Evolutionary conservation across 1,139 yeast species (phyloP), one percentile per base, ranked within the genome.

Genomic region (Kodamaea sp.): DNA sequence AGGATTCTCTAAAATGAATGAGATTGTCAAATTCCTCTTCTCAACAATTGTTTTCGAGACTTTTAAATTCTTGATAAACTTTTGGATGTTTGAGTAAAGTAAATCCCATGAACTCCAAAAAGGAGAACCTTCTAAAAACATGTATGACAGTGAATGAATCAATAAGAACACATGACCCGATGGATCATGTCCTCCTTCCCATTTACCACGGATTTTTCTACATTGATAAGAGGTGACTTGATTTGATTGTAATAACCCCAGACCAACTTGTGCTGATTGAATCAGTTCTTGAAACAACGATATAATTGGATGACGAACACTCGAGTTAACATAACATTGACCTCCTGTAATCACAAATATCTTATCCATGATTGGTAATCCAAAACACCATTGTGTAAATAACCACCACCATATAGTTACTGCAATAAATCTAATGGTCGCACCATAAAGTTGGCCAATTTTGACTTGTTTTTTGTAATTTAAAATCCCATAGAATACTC

Each of bases 131-230:
- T 90, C 97, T 42, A 79, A 78, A 57, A 85, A 72, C 49, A 92
- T 56, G 45, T 84, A 77, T 52, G 86, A 64, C 11, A 87, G 78
- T 40, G 92, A 77, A 46, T 87, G 83, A 3, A 86, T 78, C 41
- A 92, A 63, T 34, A 92, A 59, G 52, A 90, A 92, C 0, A 88
- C 85, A 58, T 92, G 98, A 0, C 98, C 98, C 45, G 94, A 84
- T 9, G 97, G 96, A 63, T 92, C 98, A 55, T 88, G 96, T 0
- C 98, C 98, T 1, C 96, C 97, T 7, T 56, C 58, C 98, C 97
- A 90, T 3, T 65, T 49, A 0, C 97, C 97, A 22, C 77, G 78
- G 20, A 77, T 49, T 24, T 64, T 54, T 32, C 89, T 66, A 55
- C 97, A 89, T 5, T 65, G 63, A 32, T 69, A 68, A 11, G 85